These are phyloP conservation scores for Fusarium annulatum DNA, from an alignment of 2,329 filamentous ascomycete genomes.

Conservation along the genomic window DNA sequence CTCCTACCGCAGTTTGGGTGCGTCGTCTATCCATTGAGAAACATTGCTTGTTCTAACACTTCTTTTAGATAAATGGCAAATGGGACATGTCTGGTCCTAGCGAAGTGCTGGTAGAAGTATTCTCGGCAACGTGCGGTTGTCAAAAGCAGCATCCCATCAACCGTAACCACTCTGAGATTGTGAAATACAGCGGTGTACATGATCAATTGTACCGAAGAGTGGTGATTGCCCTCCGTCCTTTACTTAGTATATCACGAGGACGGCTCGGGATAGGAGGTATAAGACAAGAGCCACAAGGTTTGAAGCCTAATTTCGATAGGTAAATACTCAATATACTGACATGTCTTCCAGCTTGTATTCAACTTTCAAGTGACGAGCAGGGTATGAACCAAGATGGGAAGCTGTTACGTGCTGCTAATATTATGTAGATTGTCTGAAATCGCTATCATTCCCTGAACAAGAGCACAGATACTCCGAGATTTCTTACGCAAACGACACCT, in stretches of 20 bases:
- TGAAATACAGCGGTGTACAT: background rate
- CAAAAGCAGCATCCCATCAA: background rate
- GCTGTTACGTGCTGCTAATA: background rate
- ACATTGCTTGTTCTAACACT: accelerated
- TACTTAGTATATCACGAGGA: background rate
- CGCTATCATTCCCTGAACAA: background rate
- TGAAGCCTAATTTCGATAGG: accelerated
- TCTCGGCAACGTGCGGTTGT: background rate
- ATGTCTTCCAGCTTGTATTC: accelerated
- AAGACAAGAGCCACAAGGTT: accelerated
- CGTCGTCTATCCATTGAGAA: accelerated
- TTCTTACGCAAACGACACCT: background rate
- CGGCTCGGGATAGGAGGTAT: accelerated
- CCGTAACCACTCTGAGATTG: background rate
- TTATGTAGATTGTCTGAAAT: background rate
- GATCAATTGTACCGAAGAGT: background rate
- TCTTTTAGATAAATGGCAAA: accelerated
- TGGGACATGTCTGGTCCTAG: background rate
- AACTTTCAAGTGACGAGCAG: background rate
- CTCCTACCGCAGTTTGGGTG: background rate
- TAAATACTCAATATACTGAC: background rate
- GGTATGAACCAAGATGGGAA: accelerated
- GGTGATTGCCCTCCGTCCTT: accelerated
- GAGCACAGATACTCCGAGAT: background rate
- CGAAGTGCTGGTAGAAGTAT: background rate